Evolutionary conservation across 2,329 filamentous ascomycete species (phyloP).

Genomic region (Aaosphaeria arxii): DNA sequence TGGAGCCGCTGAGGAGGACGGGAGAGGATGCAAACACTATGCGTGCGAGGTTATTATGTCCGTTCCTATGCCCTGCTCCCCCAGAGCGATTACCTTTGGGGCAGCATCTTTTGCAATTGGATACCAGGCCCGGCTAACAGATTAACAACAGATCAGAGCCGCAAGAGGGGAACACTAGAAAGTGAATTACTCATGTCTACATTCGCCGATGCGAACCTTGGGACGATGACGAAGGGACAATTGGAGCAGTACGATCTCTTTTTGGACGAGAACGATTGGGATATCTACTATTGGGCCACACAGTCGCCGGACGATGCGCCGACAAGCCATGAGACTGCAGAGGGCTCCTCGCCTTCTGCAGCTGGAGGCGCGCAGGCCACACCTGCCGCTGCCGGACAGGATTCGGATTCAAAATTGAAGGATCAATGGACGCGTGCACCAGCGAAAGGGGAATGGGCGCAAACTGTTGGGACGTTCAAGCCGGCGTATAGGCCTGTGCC

Average conservation of each 20-base stretch:
- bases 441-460: slow-evolving; percentile 82
- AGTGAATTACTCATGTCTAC: slow-evolving; percentile 94
- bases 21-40: slow-evolving; percentile 85
- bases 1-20: slow-evolving; percentile 81
- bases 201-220: slow-evolving; percentile 79
- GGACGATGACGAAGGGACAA: slow-evolving; percentile 68
- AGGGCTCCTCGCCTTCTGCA: slow-evolving; percentile 33
- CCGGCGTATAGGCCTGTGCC: slow-evolving; percentile 92
- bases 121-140: background rate
- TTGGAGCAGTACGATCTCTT: slow-evolving; percentile 85
- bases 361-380: slow-evolving; percentile 44
- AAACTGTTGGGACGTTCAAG: slow-evolving; percentile 92
- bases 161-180: slow-evolving; percentile 93
- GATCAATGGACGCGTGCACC: slow-evolving; percentile 51
- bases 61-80: slow-evolving; percentile 33
- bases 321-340: slow-evolving; percentile 56
- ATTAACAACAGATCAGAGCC: slow-evolving; percentile 73
- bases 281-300: slow-evolving; percentile 99
- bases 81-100: background rate
- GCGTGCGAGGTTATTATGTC: slow-evolving; percentile 79
- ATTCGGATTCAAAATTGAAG: slow-evolving; percentile 17
- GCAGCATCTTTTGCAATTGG: background rate
- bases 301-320: slow-evolving; percentile 62
- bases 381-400: slow-evolving; percentile 44
- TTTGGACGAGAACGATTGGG: slow-evolving; percentile 99